These are phyloP conservation scores for Annulohypoxylon bovei DNA, from an alignment of 495 filamentous ascomycete species.

Conservation along the genomic window DNA sequence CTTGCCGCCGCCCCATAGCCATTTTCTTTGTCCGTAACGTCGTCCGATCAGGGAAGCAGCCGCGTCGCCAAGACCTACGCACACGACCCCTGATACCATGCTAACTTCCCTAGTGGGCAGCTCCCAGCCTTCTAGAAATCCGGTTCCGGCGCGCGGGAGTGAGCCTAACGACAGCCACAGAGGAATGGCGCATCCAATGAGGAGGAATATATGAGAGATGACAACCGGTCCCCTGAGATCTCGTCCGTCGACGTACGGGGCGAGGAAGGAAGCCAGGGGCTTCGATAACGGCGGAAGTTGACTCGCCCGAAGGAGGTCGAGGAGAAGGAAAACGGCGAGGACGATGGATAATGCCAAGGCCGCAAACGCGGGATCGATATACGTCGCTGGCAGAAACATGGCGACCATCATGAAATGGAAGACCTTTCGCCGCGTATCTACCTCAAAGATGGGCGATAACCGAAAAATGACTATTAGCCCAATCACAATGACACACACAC, in stretches of 20 bases:
- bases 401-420: constrained; percentile 98
- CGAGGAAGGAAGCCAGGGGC: constrained; percentile 83
- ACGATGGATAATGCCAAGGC: constrained; percentile 79
- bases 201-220: constrained; percentile 92
- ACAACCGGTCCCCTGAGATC: constrained; percentile 95
- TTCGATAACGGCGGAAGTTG: constrained; percentile 89
- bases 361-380: constrained; percentile 84
- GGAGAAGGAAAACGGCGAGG: constrained; percentile 82
- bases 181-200: constrained; percentile 95
- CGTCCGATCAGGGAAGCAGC: constrained; percentile 92
- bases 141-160: constrained; percentile 62
- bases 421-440: constrained; percentile 97
- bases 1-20: constrained; percentile 97
- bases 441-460: constrained; percentile 76
- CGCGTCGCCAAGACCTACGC: constrained; percentile 94
- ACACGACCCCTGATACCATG: constrained; percentile 91
- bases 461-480: constrained; percentile 79
- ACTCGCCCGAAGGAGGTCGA: constrained; percentile 88
- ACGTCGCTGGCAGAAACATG: constrained; percentile 89
- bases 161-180: constrained; percentile 86
- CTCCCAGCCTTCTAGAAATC: constrained; percentile 75
- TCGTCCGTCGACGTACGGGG: constrained; percentile 93
- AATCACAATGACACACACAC: constrained; percentile 68
- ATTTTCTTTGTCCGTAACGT: constrained; percentile 86
- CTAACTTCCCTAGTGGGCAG: constrained; percentile 74